Percentiles rank a stretch among this genome's conserved stretches.
Conservation (phyloP, 164 flowering plant genomes). For the Stephania japonica region DNA sequence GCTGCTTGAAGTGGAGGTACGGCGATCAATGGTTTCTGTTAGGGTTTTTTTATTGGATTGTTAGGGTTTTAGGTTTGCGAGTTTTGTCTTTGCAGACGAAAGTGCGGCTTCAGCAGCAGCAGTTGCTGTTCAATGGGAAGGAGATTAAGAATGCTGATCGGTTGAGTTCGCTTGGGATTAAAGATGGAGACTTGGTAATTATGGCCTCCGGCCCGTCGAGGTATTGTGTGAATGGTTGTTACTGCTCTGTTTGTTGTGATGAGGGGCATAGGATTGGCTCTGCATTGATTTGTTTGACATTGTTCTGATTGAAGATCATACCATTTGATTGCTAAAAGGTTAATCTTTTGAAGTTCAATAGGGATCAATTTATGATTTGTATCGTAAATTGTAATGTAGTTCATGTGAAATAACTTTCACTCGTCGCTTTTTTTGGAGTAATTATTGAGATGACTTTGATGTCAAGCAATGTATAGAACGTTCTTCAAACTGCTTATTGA, state of each 20-base stretch:
- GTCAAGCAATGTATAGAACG: too few species aligned
- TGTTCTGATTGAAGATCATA: neutral
- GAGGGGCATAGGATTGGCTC: neutral
- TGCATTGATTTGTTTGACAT: neutral
- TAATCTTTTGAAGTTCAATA: neutral
- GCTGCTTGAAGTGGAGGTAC: constrained; percentile 91
- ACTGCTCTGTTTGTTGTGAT: neutral
- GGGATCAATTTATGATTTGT: neutral
- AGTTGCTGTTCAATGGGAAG: constrained; percentile 71
- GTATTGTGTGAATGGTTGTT: constrained; percentile 15
- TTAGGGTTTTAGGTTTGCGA: neutral
- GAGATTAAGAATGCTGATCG: constrained; percentile 64
- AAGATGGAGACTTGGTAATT: constrained; percentile 85
- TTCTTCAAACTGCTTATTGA: too few species aligned
- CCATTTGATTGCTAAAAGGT: neutral
- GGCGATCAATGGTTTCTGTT: neutral
- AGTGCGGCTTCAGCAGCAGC: constrained; percentile 79
- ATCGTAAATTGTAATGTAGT: neutral
- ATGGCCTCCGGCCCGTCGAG: constrained; percentile 55
- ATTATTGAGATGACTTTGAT: too few species aligned
- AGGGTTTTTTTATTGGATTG: neutral
- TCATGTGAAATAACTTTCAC: neutral
- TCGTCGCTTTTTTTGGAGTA: neutral
- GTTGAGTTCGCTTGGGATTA: constrained; percentile 63
- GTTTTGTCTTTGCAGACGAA: constrained; percentile 40